Evolutionary conservation across 164 flowering plant genomes (phyloP), one percentile per base, ranked within the genome.

Genomic region (Berberis thunbergii): DNA sequence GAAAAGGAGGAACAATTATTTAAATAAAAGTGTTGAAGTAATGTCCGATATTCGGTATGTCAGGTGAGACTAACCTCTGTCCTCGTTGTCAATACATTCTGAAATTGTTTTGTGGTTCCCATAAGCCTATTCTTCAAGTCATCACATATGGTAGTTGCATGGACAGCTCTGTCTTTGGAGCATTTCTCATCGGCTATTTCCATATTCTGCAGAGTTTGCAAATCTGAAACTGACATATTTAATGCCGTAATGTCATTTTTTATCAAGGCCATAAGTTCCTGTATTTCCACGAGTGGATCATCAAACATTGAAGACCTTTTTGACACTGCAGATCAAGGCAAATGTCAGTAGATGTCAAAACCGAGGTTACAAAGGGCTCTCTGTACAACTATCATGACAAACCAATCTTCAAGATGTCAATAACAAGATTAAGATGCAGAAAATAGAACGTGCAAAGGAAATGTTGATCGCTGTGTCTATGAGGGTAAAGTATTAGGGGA

Each of bases 251-350:
- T 87, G 52, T 91, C 94, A 59, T 79, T 77, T 71, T 82, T 88
- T 62, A 88, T 83, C 75, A 91, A 63, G 39, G 77, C 78, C 64
- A 90, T 91, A 40, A 91, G 70, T 73, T 88, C 90, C 66, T 91
- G 87, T 66, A 86, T 88, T 74, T 91, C 91, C 79, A 74, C 66
- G 8, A 74, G 79, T 1, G 89, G 95, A 76, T 91, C 98, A 69
- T 91, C 81, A 49, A 91, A 91, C 79, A 91, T 84, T 2, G 98
- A 91, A 40, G 95, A 87, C 76, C 75, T 86, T 66, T 87, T 91
- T 10, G 91, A 84, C 81, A 89, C 96, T 87, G 83, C 67, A 73
- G 38, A 66, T 10, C 41, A 6, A 55, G 9, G 42, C 6, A 62
- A 65, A 42, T 41, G 42, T 67, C 57, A 72, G 45, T 8, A 54